These are phyloP conservation scores for Sanghuangporus sanghuang DNA, from an alignment of 1,284 basidiomycete species.

Conservation along the genomic window DNA sequence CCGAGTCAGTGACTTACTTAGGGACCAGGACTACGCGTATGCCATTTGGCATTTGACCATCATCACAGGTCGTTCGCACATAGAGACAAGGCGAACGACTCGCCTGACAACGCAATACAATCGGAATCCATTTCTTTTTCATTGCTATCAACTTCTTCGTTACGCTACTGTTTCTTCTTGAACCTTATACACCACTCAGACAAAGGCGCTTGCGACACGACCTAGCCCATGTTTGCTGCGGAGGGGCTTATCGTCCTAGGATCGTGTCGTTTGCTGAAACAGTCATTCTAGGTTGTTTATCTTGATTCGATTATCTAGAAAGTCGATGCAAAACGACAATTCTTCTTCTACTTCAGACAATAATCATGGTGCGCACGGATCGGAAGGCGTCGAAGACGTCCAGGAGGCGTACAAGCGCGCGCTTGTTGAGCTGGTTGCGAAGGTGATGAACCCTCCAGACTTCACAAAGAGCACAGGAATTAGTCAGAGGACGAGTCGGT, in stretches of 20 bases:
- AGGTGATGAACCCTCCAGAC: conserved; percentile 2
- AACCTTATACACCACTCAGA: background rate
- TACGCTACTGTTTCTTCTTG: background rate
- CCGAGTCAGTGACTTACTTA: too few relatives aligned
- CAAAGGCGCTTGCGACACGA: background rate
- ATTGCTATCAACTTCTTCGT: background rate
- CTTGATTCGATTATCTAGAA: background rate
- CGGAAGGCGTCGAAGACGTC: background rate
- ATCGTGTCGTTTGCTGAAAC: too few relatives aligned
- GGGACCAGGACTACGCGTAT: too few relatives aligned
- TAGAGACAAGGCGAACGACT: too few relatives aligned
- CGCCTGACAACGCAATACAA: background rate
- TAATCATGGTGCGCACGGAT: background rate
- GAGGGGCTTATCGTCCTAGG: background rate
- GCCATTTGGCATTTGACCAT: too few relatives aligned
- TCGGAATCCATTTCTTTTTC: background rate
- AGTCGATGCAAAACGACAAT: background rate
- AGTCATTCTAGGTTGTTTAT: too few relatives aligned
- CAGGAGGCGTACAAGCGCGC: background rate
- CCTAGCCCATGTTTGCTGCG: background rate
- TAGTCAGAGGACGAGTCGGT: background rate
- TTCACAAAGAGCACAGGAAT: background rate
- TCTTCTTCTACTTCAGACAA: background rate
- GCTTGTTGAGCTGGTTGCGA: background rate
- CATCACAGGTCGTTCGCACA: too few relatives aligned